Base-by-base conservation (phyloP, 2,329 filamentous ascomycete species). In the Aureobasidium musti region DNA sequence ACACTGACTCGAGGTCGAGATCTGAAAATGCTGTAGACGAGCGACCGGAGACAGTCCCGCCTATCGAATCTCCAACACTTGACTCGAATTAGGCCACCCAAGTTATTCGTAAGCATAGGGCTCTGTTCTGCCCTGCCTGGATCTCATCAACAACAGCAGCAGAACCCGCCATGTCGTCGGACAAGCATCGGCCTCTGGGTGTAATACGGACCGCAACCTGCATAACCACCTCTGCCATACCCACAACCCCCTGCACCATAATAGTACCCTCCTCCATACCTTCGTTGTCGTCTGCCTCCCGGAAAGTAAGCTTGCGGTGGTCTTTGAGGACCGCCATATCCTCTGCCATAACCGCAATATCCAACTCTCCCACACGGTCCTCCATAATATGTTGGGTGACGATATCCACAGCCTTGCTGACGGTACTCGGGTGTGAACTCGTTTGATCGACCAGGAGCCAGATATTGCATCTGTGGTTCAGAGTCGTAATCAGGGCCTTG, bases 351-450 rank as follows among this genome's bases (percentile, higher is more conserved):
- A 14, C 45, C 59, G n/a, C 45, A 39, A 13, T 41, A 52, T n/a
- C 33, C 28, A 37, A 23, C 10, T 41, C 59, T 41, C n/a, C 21
- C 14, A 37, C 26, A 49, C 2, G 41, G 10, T 17, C 57, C 43
- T 23, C 57, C 57, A 11, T 33, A 49, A 26, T 61, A 61, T 8
- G 13, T 26, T 61, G 57, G 57, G 45, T 28, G 8, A 41, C 45
- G 45, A 52, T 52, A 52, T 7, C 45, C 59, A 41, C 41, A 63
- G 59, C 45, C 59, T 63, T 63, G 59, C 59, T 63, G 59, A 63
- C 33, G 21, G 19, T 52, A 52, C 59, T 45, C 28, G 37, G 54
- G 39, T 14, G 54, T 14, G 4, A 39, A 14, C 13, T 26, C 8
- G 26, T 49, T 49, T 13, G 49, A 8, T 49, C 45, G 49, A 35